phyloP scores from a whole-genome alignment of 139 green algal genomes.

The Chlamydomonas asymmetrica region DNA sequence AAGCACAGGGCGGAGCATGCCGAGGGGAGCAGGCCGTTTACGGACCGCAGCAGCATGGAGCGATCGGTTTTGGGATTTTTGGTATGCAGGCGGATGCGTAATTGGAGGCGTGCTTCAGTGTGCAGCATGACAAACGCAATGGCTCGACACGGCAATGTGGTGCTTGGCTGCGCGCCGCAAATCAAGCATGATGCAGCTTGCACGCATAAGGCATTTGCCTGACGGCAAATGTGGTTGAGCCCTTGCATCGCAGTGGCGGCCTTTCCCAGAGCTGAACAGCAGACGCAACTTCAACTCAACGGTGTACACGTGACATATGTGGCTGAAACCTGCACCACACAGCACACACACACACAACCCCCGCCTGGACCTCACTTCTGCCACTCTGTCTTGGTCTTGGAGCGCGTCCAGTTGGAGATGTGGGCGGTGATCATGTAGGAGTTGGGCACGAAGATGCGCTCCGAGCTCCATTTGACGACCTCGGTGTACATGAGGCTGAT shows the following conservation, averaged over 20 bases:
- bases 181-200: no score
- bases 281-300: not conserved
- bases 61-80: not conserved
- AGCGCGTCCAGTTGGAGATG: slow-evolving; percentile 37
- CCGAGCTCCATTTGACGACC: slow-evolving; percentile 24
- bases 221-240: not conserved
- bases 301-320: not conserved
- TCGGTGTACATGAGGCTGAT: slow-evolving; percentile 43
- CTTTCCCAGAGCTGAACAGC: not conserved
- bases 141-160: no score
- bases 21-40: not conserved
- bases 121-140: no score
- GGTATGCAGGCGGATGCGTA: not conserved
- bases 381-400: slow-evolving; percentile 22
- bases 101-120: not conserved
- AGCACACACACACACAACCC: not conserved
- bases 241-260: not conserved
- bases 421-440: slow-evolving; percentile 1
- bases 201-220: no score
- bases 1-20: not conserved
- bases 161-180: no score
- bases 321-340: not conserved
- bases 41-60: not conserved
- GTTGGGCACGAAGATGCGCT: slow-evolving; percentile 36
- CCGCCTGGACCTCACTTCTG: slow-evolving; percentile 9